These are phyloP conservation scores for Inga oerstediana DNA, from an alignment of 306 rosid species.

Conservation along the genomic window DNA sequence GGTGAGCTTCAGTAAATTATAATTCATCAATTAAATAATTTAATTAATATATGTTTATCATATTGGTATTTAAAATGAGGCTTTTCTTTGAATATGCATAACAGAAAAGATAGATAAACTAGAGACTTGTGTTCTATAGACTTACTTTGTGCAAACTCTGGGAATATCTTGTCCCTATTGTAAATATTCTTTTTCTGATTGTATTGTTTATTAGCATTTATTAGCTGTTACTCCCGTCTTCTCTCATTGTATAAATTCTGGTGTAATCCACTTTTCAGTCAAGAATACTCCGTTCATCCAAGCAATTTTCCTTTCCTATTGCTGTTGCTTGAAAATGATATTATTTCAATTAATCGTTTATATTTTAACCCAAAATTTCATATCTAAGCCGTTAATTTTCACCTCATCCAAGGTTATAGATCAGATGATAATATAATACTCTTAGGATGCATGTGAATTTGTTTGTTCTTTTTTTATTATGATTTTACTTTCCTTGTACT, in stretches of 20 bases:
- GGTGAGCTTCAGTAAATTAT: not conserved
- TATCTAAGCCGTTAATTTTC: not conserved
- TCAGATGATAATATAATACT: not conserved
- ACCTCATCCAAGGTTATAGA: not conserved
- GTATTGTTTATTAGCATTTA: too few species aligned
- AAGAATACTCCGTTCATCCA: not conserved
- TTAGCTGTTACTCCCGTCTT: too few species aligned
- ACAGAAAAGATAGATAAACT: not conserved
- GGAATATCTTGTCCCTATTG: too few species aligned
- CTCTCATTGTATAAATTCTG: too few species aligned
- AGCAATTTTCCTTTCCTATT: not conserved
- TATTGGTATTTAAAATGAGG: not conserved
- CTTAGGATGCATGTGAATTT: not conserved
- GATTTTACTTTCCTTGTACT: constrained; percentile 17
- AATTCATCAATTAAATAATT: not conserved
- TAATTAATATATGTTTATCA: too few species aligned
- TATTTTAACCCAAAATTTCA: not conserved
- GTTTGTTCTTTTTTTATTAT: not conserved
- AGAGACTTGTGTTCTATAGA: not conserved
- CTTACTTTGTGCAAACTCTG: not conserved
- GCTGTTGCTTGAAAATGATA: not conserved
- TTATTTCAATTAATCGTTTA: not conserved
- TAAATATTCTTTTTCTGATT: too few species aligned
- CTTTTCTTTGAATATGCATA: not conserved
- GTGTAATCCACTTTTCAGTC: too few species aligned